phyloP scores from a whole-genome alignment of 331 rosid species.

The Malus hybrid region DNA sequence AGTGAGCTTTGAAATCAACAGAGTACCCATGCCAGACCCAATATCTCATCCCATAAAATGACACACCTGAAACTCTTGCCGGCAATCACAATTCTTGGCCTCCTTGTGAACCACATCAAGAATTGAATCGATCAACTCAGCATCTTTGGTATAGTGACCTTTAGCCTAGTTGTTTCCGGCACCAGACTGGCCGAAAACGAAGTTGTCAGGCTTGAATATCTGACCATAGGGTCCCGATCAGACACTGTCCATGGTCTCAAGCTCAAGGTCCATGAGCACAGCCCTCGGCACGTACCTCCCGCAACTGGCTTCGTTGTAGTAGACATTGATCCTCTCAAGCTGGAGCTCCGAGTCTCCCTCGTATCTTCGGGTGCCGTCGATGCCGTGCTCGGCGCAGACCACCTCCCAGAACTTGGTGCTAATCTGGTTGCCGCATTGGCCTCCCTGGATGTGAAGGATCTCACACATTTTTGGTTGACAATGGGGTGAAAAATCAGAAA shows the following conservation, averaged over 20 bases:
- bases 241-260: constrained; percentile 67
- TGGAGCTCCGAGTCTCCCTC: constrained; percentile 44
- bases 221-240: constrained; percentile 50
- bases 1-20: constrained; percentile 61
- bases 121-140: constrained; percentile 57
- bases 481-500: neutral
- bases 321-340: constrained; percentile 58
- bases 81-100: constrained; percentile 59
- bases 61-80: constrained; percentile 64
- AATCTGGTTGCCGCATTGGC: constrained; percentile 67
- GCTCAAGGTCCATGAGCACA: constrained; percentile 73
- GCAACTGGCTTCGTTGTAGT: constrained; percentile 57
- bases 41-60: constrained; percentile 69
- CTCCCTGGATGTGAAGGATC: constrained; percentile 58
- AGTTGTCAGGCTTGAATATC: constrained; percentile 54
- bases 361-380: constrained; percentile 49
- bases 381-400: constrained; percentile 58
- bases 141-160: constrained; percentile 64
- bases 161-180: constrained; percentile 66
- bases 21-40: constrained; percentile 70
- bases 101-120: constrained; percentile 64
- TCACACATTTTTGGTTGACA: constrained; percentile 40
- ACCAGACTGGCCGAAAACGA: constrained; percentile 56
- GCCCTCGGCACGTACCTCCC: constrained; percentile 58
- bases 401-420: constrained; percentile 66